A percentile compares a stretch with the other conserved stretches of the same genome.
phyloP scores from a whole-genome alignment of 352 stramenopile genomes.

The Globisporangium orthogonon region DNA sequence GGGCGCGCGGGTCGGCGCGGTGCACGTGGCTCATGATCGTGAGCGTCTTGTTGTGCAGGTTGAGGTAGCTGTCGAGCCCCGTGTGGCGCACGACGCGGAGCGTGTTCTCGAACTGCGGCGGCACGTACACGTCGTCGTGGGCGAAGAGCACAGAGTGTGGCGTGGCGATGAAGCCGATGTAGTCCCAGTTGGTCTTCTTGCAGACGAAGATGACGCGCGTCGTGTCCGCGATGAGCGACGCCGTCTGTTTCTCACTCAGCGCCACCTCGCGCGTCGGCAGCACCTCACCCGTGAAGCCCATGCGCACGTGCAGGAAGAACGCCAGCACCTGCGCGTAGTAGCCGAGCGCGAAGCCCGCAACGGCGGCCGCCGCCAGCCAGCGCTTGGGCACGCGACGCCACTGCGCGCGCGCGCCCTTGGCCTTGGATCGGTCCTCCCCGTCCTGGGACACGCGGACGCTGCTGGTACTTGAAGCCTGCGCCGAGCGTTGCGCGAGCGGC shows the following conservation, averaged over 20 bases:
- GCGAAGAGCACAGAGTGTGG: conserved; percentile 64
- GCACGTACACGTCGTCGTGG: conserved; percentile 56
- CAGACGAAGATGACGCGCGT: conserved; percentile 65
- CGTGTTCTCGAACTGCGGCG: conserved; percentile 38
- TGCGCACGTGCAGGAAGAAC: conserved; percentile 59
- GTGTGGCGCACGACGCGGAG: conserved; percentile 53
- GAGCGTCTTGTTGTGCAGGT: conserved; percentile 79
- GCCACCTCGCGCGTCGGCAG: conserved; percentile 34
- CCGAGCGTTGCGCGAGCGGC: conserved; percentile 4
- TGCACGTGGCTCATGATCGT: conserved; percentile 75
- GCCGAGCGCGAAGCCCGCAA: conserved; percentile 35
- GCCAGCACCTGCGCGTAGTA: conserved; percentile 67
- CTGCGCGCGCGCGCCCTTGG: not conserved
- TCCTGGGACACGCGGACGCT: conserved; percentile 5
- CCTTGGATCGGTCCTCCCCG: conserved; percentile 13
- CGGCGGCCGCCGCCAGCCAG: conserved; percentile 16
- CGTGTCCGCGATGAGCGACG: conserved; percentile 43
- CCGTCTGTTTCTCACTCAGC: conserved; percentile 38
- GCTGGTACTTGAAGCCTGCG: conserved; percentile 1
- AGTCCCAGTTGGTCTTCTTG: conserved; percentile 77
- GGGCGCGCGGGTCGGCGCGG: conserved; percentile 31
- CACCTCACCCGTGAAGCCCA: conserved; percentile 49
- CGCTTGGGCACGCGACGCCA: conserved; percentile 8
- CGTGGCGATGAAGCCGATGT: conserved; percentile 54
- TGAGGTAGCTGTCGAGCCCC: conserved; percentile 65